Base-by-base conservation (phyloP, 2,329 filamentous ascomycete species). In the Xylaria sp. region DNA sequence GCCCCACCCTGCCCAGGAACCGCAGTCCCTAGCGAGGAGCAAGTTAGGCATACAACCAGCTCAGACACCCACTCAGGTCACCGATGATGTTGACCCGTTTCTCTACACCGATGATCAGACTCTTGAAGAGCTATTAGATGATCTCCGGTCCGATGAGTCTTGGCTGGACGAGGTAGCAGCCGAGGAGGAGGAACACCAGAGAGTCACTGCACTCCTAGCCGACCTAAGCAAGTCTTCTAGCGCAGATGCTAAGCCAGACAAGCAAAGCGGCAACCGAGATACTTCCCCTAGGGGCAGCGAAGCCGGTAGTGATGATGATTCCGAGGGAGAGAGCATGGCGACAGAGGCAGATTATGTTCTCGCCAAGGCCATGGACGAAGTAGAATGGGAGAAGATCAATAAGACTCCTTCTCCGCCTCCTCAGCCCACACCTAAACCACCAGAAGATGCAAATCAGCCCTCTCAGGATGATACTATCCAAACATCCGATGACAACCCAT, bases 21-120 rank as follows among this genome's bases (percentile, higher is more conserved):
- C 45, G n/a, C 57, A 11, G 19, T 19, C 54, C 21, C 50, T 42
- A 24, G 30, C 59, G 19, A 51, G 34, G 17, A 32, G 11, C 30
- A 50, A 42, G 17, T 54, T 63, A 60, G 70, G 36, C 57, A 60
- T 45, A 47, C 50, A 48, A 51, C 60, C 50, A 48, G 61, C 19
- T 39, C 50, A 47, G 45, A 8, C 70, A 36, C 39, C 69, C 48
- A 11, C 50, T 47, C 58, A 62, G 12, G 27, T 24, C 32, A 60
- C 59, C 0, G 76, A 78, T 0, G 77, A 79, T 50, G 79, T 82
- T 0, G 81, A 82, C 47, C 75, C 79, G 1, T 73, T 85, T 19
- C 79, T 84, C 32, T 77, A 81, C 42, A 84, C 83, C 2, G 85
- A 87, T 70, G 85, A 88, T n/a, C 78, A 82, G 55, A 85, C 82